Evolutionary conservation across 1,284 basidiomycete genomes (phyloP).

Genomic region (Cryptococcus jaspeensis): DNA sequence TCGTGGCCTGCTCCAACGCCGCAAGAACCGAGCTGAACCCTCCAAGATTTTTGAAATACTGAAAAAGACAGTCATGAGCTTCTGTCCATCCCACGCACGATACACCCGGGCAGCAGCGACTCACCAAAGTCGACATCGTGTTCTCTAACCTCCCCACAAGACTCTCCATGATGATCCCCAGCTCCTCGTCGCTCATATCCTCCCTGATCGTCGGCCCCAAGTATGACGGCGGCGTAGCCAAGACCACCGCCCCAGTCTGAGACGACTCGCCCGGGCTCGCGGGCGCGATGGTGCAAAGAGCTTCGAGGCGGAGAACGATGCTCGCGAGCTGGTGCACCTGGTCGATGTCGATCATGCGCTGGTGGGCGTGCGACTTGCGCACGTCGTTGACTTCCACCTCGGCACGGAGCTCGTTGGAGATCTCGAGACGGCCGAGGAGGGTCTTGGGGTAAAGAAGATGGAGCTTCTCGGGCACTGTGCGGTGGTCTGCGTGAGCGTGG

Average conservation of each 20-base stretch:
- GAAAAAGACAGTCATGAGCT: conserved; percentile 4
- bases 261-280: conserved; percentile 7
- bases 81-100: not conserved
- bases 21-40: conserved; percentile 48
- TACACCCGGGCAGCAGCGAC: conserved; percentile 15
- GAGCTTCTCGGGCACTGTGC: conserved; percentile 71
- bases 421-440: conserved; percentile 69
- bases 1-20: conserved; percentile 48
- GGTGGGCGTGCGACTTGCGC: conserved; percentile 57
- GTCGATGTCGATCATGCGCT: conserved; percentile 67
- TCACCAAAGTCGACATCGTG: conserved; percentile 62
- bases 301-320: conserved; percentile 79
- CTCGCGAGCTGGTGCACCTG: conserved; percentile 75
- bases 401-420: conserved; percentile 54
- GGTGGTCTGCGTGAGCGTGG: conserved; percentile 2
- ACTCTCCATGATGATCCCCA: conserved; percentile 72
- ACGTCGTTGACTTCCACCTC: conserved; percentile 53
- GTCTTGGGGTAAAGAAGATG: conserved; percentile 79
- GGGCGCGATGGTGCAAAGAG: conserved; percentile 61
- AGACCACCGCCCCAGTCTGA: not conserved
- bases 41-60: conserved; percentile 51
- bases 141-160: conserved; percentile 77
- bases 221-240: conserved; percentile 59
- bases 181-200: conserved; percentile 71
- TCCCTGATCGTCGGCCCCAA: conserved; percentile 71